Conservation (phyloP, 2,329 filamentous ascomycete species). For the Nothopassalora personata region DNA sequence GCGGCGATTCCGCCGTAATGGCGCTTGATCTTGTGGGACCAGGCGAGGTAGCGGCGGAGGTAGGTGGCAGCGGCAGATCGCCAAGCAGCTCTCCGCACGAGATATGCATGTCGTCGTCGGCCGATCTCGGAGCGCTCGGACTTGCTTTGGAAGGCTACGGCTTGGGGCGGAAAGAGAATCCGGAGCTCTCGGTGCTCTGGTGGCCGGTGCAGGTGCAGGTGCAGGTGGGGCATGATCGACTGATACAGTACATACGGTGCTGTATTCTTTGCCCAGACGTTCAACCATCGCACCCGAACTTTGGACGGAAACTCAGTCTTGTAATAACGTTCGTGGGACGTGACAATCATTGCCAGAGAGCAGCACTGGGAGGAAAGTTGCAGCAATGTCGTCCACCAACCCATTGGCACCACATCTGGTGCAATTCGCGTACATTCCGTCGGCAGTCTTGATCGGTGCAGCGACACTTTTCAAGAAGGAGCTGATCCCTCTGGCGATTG, state of each 20-base stretch:
- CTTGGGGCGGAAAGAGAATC: neutral
- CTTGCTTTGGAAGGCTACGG: neutral
- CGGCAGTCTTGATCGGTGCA: conserved; percentile 68
- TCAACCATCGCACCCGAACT: neutral
- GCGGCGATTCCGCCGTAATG: conserved; percentile 52
- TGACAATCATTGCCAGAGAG: too few relatives aligned
- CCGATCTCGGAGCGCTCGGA: neutral
- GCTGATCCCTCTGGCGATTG: conserved; percentile 65
- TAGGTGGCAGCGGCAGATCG: conserved; percentile 20
- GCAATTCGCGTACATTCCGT: conserved; percentile 65
- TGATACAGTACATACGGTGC: neutral
- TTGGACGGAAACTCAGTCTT: too few relatives aligned
- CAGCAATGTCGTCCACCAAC: conserved; percentile 6
- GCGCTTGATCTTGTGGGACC: conserved; percentile 51
- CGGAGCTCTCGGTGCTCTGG: neutral
- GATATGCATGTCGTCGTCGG: too few relatives aligned
- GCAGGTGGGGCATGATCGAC: neutral
- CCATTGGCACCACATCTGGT: conserved; percentile 3
- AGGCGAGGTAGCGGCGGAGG: conserved; percentile 55
- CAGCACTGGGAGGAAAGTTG: neutral
- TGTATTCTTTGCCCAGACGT: neutral
- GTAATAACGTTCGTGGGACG: too few relatives aligned
- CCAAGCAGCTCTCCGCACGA: too few relatives aligned
- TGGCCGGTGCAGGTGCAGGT: too few relatives aligned
- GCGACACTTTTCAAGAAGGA: conserved; percentile 72